These are phyloP conservation scores for Astragalus membranaceus DNA, from an alignment of 306 rosid genomes.

Conservation along the genomic window DNA sequence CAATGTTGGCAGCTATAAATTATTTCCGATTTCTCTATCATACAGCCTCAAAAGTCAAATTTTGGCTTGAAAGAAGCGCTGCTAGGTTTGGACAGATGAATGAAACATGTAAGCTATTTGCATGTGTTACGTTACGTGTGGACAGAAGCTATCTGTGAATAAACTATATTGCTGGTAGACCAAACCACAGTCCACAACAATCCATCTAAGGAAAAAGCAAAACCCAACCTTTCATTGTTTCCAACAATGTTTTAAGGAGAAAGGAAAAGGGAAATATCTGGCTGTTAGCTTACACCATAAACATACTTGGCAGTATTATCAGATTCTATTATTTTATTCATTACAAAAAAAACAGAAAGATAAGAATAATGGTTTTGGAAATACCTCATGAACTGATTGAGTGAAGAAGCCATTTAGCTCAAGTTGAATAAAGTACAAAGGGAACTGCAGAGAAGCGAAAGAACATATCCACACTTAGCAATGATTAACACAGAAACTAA, in stretches of 20 bases:
- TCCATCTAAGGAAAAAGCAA: background rate
- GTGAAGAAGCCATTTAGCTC: constrained; percentile 26
- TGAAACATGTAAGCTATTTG: constrained; percentile 3
- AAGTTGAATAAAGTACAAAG: constrained; percentile 59
- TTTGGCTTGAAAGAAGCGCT: background rate
- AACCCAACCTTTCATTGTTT: background rate
- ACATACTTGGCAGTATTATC: constrained; percentile 9
- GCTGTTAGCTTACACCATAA: constrained; percentile 15
- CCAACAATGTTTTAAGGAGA: constrained; percentile 13
- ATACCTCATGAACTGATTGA: constrained; percentile 36
- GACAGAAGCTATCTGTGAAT: constrained; percentile 2
- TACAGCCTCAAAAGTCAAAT: constrained; percentile 7
- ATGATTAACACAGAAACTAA: background rate
- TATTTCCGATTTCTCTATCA: background rate
- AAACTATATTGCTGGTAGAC: constrained; percentile 10
- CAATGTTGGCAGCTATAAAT: background rate
- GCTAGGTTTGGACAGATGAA: background rate
- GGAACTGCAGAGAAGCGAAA: constrained; percentile 52
- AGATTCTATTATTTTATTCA: constrained; percentile 1
- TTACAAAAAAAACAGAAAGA: background rate
- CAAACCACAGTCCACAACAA: constrained; percentile 2
- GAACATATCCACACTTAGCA: constrained; percentile 18
- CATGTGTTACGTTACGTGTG: constrained; percentile 10
- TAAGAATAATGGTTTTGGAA: constrained; percentile 12
- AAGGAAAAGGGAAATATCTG: constrained; percentile 5